Evolutionary conservation across 2,329 filamentous ascomycete genomes (phyloP), one percentile per base, ranked within the genome.

Genomic region (Kalaharituber pfeilii): DNA sequence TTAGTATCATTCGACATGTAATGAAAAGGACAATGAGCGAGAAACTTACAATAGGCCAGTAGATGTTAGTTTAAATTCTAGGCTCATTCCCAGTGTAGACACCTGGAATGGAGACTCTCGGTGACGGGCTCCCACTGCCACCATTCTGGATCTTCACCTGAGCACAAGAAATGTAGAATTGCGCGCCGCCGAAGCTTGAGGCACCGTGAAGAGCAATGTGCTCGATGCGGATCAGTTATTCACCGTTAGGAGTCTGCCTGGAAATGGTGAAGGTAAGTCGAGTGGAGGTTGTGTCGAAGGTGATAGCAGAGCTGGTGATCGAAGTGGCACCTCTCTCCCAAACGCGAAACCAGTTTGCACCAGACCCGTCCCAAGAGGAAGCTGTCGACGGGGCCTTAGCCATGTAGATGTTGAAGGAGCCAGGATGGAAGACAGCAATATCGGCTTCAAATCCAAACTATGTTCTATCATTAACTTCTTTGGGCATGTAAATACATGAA

Each of bases 121-220:
- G 69, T 0, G 60, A 53, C 1, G 70, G 70, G 5, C 50, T 64
- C 2, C 53, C 68, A 49, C 56, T 66, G 2, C 69, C 69, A 24
- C 66, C 65, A 8, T 67, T 67, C 11, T 64, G 66, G 49, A 73
- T 67, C 56, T 67, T 68, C 52, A 74, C 58, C 65, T 73, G 72
- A 0, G 68, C 69, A 60, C 72, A 73, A 3, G 66, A 67, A 50
- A 72, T 68, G 61, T 73, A 73, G 60, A 73, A 70, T 62, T 73
- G 67, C 2, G 67, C 67, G 11, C 67, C 67, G 5, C 62, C 62
- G n/a, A 58, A 49, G 11, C 57, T 54, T 44, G 61, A 58, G 4
- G 69, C 70, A 59, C 70, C 69, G 63, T 73, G 71, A 26, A 74
- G 67, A 9, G 65, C 72, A 52, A 74, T 70, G 56, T 73, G 71